phyloP scores from a whole-genome alignment of 768 basidiomycete species.

The Cystofilobasidium ferigula region DNA sequence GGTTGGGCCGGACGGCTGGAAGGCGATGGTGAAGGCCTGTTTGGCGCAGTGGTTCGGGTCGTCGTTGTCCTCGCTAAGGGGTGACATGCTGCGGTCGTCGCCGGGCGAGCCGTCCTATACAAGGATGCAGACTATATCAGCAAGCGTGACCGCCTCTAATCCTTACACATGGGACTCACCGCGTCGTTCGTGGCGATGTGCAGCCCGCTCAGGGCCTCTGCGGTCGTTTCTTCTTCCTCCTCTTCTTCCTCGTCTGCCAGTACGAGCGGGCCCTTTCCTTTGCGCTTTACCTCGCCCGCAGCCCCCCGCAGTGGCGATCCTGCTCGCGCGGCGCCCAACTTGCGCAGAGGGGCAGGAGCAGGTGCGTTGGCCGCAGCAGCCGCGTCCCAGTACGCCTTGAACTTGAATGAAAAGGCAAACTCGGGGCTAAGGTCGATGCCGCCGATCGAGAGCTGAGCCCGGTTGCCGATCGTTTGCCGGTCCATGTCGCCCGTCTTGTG shows the following conservation, averaged over 20 bases:
- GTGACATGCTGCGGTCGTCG: not conserved
- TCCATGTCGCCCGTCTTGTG: not conserved
- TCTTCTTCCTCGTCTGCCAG: not conserved
- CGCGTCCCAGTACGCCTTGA: not conserved
- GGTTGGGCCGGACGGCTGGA: not conserved
- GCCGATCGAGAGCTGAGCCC: not conserved
- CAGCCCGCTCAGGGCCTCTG: not conserved
- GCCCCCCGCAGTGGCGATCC: not conserved
- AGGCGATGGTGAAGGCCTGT: constrained; percentile 3
- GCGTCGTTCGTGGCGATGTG: not conserved
- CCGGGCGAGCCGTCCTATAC: not conserved
- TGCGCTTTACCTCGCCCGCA: not conserved
- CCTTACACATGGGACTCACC: too few species aligned
- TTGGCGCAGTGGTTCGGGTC: not conserved
- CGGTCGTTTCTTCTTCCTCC: not conserved
- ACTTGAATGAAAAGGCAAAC: not conserved
- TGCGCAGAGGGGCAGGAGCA: not conserved
- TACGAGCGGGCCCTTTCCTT: not conserved
- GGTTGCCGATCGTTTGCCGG: not conserved
- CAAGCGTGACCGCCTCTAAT: too few species aligned
- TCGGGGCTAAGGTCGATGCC: not conserved
- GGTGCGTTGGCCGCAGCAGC: not conserved
- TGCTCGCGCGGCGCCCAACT: not conserved
- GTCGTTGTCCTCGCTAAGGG: not conserved
- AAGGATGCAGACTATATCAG: not conserved